Evolutionary conservation across 768 basidiomycete genomes (phyloP), one percentile per base, ranked within the genome.

Genomic region (Crassisporium funariophilum): DNA sequence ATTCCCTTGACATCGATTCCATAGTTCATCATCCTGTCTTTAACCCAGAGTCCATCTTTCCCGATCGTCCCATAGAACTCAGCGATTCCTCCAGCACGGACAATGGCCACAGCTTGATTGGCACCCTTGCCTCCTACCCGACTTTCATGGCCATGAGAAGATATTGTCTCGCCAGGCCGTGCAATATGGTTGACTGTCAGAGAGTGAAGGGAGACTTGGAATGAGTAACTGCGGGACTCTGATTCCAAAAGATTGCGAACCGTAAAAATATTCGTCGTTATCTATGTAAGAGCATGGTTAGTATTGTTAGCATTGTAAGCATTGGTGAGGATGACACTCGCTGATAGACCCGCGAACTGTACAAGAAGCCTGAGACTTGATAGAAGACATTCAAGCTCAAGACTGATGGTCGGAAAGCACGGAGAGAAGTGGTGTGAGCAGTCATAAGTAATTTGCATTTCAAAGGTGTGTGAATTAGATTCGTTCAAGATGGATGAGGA

Each of bases 71-170:
- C 82, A 55, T 75, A 74, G 39, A 83, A 72, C 41, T 66, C 62
- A 11, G 74, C 79, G 4, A 44, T 53, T 1, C 70, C 79, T 10
- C 78, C 78, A 12, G 83, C 81, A 29, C 70, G 70, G 0, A 75
- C 73, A 16, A 83, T 68, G 2, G 82, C 79, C 5, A 78, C 76
- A 5, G 83, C 79, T 59, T 84, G 82, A 59, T 84, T 84, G 7
- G 78, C 82, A 24, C 83, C 83, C 58, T 84, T 84, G 1, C 82
- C 83, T 4, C 83, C 82, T 2, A 76, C 68, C 0, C 77, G 70
- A 40, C 76, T 72, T 40, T 76, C 74, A 41, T 79, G 73, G 1
- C 51, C 57, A 21, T 64, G 60, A 6, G 83, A 82, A 1, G 80
- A 81, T 21, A 82, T 76, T 4, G 82, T 84, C 61, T 84, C 75